These are phyloP conservation scores for Nakaseomyces uthaithaninus DNA, from an alignment of 1,139 yeast species.

Conservation along the genomic window DNA sequence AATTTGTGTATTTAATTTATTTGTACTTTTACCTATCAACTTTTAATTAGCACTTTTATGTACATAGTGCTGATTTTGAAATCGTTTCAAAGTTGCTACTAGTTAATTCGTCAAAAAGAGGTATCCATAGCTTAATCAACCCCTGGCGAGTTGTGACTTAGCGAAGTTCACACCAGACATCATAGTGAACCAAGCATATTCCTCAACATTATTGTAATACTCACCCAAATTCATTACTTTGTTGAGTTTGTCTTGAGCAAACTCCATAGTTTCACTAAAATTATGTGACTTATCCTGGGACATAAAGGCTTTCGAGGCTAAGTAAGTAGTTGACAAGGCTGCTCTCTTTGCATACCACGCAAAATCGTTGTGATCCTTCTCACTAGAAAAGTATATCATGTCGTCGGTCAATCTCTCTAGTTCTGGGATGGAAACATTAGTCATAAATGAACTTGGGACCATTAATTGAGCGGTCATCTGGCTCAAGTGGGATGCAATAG, in stretches of 20 bases:
- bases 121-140: slow-evolving; percentile 35
- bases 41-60: no score
- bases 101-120: not conserved
- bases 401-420: slow-evolving; percentile 76
- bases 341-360: slow-evolving; percentile 90
- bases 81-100: not conserved
- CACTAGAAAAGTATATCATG: slow-evolving; percentile 71
- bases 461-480: slow-evolving; percentile 32
- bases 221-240: slow-evolving; percentile 49
- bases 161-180: slow-evolving; percentile 59
- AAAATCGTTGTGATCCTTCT: slow-evolving; percentile 63
- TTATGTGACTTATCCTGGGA: slow-evolving; percentile 59
- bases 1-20: no score
- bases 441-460: slow-evolving; percentile 31
- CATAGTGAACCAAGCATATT: slow-evolving; percentile 69
- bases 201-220: slow-evolving; percentile 55
- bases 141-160: slow-evolving; percentile 61
- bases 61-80: not conserved
- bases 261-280: slow-evolving; percentile 49
- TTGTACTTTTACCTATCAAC: no score
- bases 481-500: slow-evolving; percentile 39
- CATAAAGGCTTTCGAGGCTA: slow-evolving; percentile 71
- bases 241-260: slow-evolving; percentile 55
- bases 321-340: slow-evolving; percentile 60
- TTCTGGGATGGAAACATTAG: slow-evolving; percentile 42